These are phyloP conservation scores for Neurospora sp. DNA, from an alignment of 495 filamentous ascomycete genomes.

Conservation along the genomic window DNA sequence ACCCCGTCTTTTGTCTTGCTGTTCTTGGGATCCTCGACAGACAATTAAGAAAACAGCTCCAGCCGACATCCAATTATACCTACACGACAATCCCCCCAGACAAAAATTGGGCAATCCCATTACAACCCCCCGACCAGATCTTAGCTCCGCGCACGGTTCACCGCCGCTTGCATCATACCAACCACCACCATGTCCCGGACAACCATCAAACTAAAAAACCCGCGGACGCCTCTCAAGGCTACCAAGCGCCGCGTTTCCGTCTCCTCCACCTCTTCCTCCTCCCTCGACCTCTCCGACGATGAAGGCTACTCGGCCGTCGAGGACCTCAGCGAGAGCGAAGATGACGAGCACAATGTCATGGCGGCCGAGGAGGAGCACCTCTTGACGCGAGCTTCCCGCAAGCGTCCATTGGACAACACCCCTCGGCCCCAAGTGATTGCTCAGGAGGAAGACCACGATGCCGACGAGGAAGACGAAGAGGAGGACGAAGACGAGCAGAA, in stretches of 20 bases:
- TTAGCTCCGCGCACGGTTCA: slow-evolving; percentile 14
- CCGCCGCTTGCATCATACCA: slow-evolving; percentile 27
- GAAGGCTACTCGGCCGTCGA: slow-evolving; percentile 65
- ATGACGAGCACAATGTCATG: slow-evolving; percentile 61
- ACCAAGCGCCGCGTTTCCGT: slow-evolving; percentile 30
- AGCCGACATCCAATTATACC: neutral
- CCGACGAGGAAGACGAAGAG: slow-evolving; percentile 25
- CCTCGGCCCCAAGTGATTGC: slow-evolving; percentile 29
- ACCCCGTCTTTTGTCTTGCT: neutral
- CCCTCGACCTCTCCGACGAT: slow-evolving; percentile 49
- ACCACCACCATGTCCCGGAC: slow-evolving; percentile 37
- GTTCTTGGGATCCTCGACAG: slow-evolving; percentile 1
- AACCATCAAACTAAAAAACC: slow-evolving; percentile 38
- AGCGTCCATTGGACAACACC: slow-evolving; percentile 19
- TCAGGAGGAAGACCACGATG: slow-evolving; percentile 19
- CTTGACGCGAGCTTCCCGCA: slow-evolving; percentile 31
- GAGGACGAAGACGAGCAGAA: slow-evolving; percentile 29
- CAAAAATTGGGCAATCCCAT: neutral
- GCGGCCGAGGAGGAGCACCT: slow-evolving; percentile 66
- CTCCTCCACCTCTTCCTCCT: slow-evolving; percentile 35
- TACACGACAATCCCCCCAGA: neutral
- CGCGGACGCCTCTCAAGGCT: slow-evolving; percentile 30
- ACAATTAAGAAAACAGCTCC: neutral
- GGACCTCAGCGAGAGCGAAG: slow-evolving; percentile 63
- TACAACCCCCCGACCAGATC: neutral